Evolutionary conservation across 2,329 filamentous ascomycete genomes (phyloP), one percentile per base, ranked within the genome.

Genomic region (Trichothecium roseum): DNA sequence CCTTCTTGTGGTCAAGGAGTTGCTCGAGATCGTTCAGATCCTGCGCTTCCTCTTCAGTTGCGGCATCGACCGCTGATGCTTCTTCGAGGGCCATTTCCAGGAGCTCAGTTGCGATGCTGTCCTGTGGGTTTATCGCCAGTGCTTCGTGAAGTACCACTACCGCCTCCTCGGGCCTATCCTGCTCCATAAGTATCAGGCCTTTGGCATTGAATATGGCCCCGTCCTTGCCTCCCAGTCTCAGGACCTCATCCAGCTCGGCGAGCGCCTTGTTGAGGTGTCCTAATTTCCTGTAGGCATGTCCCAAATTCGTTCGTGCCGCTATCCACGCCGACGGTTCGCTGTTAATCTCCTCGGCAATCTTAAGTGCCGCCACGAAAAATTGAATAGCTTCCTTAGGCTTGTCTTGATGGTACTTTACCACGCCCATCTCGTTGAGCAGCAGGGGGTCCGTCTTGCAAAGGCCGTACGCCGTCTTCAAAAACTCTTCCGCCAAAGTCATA

Each of bases 371-470:
- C 7, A 70, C 69, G 56, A 98, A 96, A 42, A 88, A 74, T 20
- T 76, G 70, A 8, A 84, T 76, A 0, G 91, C 86, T 17, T 83
- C 78, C 40, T 77, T 69, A 6, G 86, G 73, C 34, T 83, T 74
- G 46, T 84, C 79, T 54, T 95, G 86, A 54, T 96, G 87, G 53
- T 94, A 98, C 45, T 86, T 81, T n/a, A 95, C 87, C 4, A 96
- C 80, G 4, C 89, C 93, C 62, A 96, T 81, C 61, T 98, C 91
- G 54, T 98, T 98, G 37, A 98, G 69, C 4, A 98, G 74, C 5
- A 96, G 63, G 0, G 91, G 91, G 48, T 98, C 91, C 1, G 78
- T 82, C 48, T 79, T 76, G 63, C 86, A 93, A 10, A 93, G 68
- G 0, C 74, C 70, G 55, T 91, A 93, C 0, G 91, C 88, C 3